phyloP scores from a whole-genome alignment of 345 rosid species.

The Arabis alpina region DNA sequence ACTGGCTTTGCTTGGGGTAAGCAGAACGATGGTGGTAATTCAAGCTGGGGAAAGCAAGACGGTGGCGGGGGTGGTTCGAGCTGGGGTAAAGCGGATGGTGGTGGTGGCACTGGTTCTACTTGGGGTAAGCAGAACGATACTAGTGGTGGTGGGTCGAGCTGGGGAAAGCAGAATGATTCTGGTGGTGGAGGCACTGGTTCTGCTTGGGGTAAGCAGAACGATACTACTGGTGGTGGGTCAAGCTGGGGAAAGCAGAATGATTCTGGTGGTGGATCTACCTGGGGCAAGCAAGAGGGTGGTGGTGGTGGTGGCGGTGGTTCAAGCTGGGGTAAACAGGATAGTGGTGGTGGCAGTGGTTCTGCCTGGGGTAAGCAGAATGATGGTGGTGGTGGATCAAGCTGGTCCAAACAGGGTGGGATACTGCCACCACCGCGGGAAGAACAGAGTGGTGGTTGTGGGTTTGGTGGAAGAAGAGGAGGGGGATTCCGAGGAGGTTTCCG shows the following conservation, averaged over 20 bases:
- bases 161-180: conserved; percentile 34
- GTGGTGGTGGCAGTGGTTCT: conserved; percentile 38
- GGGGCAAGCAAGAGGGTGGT: conserved; percentile 17
- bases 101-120: conserved; percentile 36
- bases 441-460: conserved; percentile 47
- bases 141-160: too few relatives aligned
- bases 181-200: conserved; percentile 32
- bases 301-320: conserved; percentile 3
- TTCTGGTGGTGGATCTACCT: background rate
- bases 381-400: conserved; percentile 26
- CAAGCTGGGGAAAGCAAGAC: background rate
- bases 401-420: conserved; percentile 33
- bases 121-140: conserved; percentile 28
- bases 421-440: conserved; percentile 30
- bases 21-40: background rate
- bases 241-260: conserved; percentile 27
- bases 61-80: background rate
- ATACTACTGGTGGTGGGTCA: conserved; percentile 1
- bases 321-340: conserved; percentile 7
- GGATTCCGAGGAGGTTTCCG: conserved; percentile 46
- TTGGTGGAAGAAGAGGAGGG: conserved; percentile 44
- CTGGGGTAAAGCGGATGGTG: conserved; percentile 16
- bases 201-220: conserved; percentile 31
- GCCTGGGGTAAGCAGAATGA: conserved; percentile 32
- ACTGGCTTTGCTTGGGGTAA: conserved; percentile 19